phyloP scores from a whole-genome alignment of 2,329 filamentous ascomycete species.

The Byssothecium circinans region DNA sequence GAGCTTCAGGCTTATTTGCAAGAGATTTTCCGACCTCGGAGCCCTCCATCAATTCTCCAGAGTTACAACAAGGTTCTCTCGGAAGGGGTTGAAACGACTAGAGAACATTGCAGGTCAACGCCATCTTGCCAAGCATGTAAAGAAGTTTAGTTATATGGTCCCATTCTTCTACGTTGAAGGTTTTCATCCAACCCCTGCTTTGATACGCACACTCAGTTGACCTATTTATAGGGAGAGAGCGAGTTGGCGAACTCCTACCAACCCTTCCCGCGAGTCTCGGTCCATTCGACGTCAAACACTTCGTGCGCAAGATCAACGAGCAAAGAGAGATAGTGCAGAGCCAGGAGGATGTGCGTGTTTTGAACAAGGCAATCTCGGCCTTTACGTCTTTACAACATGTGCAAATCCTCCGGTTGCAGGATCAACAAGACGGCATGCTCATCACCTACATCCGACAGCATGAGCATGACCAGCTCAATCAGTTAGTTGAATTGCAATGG shows the following conservation, averaged over 20 bases:
- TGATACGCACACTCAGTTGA: slow-evolving; percentile 22
- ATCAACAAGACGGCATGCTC: slow-evolving; percentile 59
- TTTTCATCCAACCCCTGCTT: slow-evolving; percentile 32
- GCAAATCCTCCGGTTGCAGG: slow-evolving; percentile 64
- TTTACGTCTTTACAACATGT: slow-evolving; percentile 66
- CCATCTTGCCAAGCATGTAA: slow-evolving; percentile 57
- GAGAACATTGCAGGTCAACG: slow-evolving; percentile 53
- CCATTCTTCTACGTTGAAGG: slow-evolving; percentile 61
- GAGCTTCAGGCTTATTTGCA: slow-evolving; percentile 53
- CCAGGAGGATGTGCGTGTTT: slow-evolving; percentile 54
- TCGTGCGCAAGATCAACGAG: slow-evolving; percentile 52
- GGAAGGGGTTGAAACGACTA: slow-evolving; percentile 52
- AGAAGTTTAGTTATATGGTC: slow-evolving; percentile 63
- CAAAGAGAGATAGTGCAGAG: slow-evolving; percentile 55
- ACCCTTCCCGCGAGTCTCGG: slow-evolving; percentile 40
- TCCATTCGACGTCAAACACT: slow-evolving; percentile 44
- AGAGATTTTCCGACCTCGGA: slow-evolving; percentile 54
- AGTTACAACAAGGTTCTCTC: slow-evolving; percentile 55
- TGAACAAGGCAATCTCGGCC: slow-evolving; percentile 58
- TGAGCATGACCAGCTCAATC: slow-evolving; percentile 49
- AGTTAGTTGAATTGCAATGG: slow-evolving; percentile 60
- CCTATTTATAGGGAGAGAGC: slow-evolving; percentile 41
- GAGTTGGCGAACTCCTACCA: slow-evolving; percentile 44
- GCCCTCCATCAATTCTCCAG: slow-evolving; percentile 55
- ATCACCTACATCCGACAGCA: slow-evolving; percentile 55